Base-by-base conservation (phyloP, 1,284 basidiomycete genomes). In the Tranzscheliella williamsii region DNA sequence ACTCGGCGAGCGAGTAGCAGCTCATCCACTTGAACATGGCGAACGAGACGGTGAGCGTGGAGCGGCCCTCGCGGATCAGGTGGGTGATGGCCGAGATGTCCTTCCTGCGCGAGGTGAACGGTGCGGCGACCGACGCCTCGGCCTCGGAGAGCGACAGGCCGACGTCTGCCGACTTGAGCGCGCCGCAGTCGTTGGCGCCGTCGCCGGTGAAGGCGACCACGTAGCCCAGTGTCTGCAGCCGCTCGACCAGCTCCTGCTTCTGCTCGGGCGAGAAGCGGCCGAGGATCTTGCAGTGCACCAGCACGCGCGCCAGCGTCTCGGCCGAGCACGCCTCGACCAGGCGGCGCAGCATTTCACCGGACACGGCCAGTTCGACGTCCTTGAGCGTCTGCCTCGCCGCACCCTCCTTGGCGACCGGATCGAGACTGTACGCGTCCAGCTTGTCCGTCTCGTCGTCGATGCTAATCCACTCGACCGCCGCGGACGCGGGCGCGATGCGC, bases 131-230 rank as follows among this genome's bases (percentile, higher is more conserved):
- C 15, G 46, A 51, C 1, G 62, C 62, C 40, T 70, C 67, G 0
- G 67, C 66, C 40, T 70, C 67, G 4, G 42, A 48, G 3, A 70
- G 53, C 0, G 43, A 48, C 9, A 70, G 34, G n/a, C 67, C 67
- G 2, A 68, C 61, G 37, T 70, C 66, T 11, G 67, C 67, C 3
- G 53, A 54, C 20, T 61, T 60, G 18, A 70, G 47, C 4, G 65
- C 67, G 7, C 62, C 66, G 26, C 48, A 53, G 29, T 70, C 67
- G 42, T 70, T 70, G 9, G 65, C 55, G 2, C 67, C 67, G 33
- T 70, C 67, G 9, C 67, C 67, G 1, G 43, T 45, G 30, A 66
- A 53, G 17, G 48, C 49, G 5, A 61, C 55, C 1, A 54, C 44
- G 35, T 60, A 65, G 7, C 48, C 64, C 1, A 63, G 40, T 3